Evolutionary conservation across 2,329 filamentous ascomycete genomes (phyloP).

Genomic region (Ophiostoma tasmaniense): DNA sequence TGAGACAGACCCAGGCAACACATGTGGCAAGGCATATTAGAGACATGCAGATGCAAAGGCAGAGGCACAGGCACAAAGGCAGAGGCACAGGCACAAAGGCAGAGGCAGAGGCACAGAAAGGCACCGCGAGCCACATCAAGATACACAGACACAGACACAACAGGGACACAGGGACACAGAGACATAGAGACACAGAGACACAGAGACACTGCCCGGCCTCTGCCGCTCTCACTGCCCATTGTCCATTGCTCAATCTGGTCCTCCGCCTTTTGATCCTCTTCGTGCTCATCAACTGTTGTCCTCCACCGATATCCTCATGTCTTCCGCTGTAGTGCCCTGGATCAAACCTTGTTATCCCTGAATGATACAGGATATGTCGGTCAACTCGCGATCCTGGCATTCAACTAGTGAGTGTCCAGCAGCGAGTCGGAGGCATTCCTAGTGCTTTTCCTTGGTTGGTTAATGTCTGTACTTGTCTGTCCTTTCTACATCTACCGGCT

Average conservation of each 20-base stretch:
- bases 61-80: not conserved
- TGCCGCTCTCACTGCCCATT: not conserved
- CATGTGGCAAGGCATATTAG: not conserved
- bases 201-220: not conserved
- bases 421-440: slow-evolving; percentile 16
- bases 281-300: not conserved
- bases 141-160: not conserved
- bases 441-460: too few relatives aligned
- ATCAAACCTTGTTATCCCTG: not conserved
- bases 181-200: not conserved
- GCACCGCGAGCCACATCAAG: not conserved
- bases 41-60: not conserved
- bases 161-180: not conserved
- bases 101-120: not conserved
- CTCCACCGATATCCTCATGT: not conserved
- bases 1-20: not conserved
- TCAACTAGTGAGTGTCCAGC: not conserved
- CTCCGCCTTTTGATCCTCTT: not conserved
- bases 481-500: not conserved
- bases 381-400: not conserved
- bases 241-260: not conserved
- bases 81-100: not conserved
- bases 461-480: too few relatives aligned
- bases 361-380: not conserved
- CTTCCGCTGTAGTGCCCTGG: not conserved